Conservation (phyloP, 2,329 filamentous ascomycete species). For the Trichoderma citrinoviride region DNA sequence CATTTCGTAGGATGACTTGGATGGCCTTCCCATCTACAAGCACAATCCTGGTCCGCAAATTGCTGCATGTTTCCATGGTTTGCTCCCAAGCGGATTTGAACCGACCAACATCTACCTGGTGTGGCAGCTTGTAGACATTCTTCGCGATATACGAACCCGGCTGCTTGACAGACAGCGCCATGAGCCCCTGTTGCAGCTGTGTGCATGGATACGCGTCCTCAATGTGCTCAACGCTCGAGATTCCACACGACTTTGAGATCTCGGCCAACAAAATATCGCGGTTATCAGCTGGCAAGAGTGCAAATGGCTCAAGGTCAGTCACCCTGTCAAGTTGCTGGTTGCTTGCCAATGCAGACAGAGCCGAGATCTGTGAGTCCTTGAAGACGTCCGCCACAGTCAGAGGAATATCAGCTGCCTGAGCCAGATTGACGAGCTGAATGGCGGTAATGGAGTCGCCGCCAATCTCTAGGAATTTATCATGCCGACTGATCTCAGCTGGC, state of each 20-base stretch:
- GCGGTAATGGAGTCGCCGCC: slow-evolving; percentile 46
- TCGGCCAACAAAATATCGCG: not conserved
- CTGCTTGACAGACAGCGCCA: slow-evolving; percentile 4
- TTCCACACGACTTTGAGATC: not conserved
- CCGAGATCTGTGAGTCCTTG: slow-evolving; percentile 4
- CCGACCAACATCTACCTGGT: not conserved
- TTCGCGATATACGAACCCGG: not conserved
- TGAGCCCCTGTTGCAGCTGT: not conserved
- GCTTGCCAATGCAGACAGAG: not conserved
- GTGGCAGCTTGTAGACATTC: slow-evolving; percentile 11
- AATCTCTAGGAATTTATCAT: slow-evolving; percentile 20
- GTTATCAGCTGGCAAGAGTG: not conserved
- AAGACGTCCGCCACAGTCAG: slow-evolving; percentile 8
- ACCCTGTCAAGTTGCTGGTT: not conserved
- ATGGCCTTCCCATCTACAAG: not conserved
- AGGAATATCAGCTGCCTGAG: slow-evolving; percentile 27
- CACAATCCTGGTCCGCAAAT: slow-evolving; percentile 17
- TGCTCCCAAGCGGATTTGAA: slow-evolving; percentile 28
- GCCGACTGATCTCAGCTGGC: slow-evolving; percentile 28
- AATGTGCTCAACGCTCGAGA: not conserved
- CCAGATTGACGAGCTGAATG: slow-evolving; percentile 43
- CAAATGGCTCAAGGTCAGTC: not conserved
- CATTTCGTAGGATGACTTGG: not conserved
- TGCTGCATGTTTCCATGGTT: not conserved
- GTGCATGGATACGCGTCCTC: slow-evolving; percentile 18